Evolutionary conservation across 352 stramenopile genomes (phyloP).

Genomic region (Phytopythium cucurbitacearum): DNA sequence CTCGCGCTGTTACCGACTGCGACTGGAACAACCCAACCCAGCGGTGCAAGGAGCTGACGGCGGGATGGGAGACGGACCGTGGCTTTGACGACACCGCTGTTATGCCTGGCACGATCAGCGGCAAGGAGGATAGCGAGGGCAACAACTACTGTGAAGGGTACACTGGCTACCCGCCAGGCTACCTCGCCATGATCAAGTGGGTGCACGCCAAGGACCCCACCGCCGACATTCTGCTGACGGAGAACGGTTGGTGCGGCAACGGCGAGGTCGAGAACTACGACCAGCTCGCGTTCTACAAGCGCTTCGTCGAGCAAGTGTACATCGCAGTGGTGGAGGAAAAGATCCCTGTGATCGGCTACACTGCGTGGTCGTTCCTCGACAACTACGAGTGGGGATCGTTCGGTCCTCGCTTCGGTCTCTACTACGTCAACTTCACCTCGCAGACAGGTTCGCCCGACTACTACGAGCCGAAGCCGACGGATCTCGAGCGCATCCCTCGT

Average conservation of each 20-base stretch:
- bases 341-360: slow-evolving; percentile 72
- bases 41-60: slow-evolving; percentile 24
- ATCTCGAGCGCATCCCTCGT: slow-evolving; percentile 17
- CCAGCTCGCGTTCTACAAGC: slow-evolving; percentile 12
- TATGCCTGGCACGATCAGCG: slow-evolving; percentile 48
- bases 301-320: slow-evolving; percentile 23
- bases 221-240: slow-evolving; percentile 53
- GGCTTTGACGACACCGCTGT: slow-evolving; percentile 35
- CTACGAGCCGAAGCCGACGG: slow-evolving; percentile 11
- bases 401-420: slow-evolving; percentile 29
- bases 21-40: slow-evolving; percentile 21
- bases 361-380: slow-evolving; percentile 89
- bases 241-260: slow-evolving; percentile 65
- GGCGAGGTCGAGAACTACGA: slow-evolving; percentile 42
- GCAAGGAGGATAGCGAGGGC: slow-evolving; percentile 15
- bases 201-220: slow-evolving; percentile 45
- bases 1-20: slow-evolving; percentile 48
- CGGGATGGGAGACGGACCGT: slow-evolving; percentile 37
- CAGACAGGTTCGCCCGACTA: slow-evolving; percentile 24
- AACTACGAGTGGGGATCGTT: slow-evolving; percentile 91
- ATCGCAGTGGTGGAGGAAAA: slow-evolving; percentile 24
- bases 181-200: slow-evolving; percentile 64
- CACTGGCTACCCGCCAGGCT: slow-evolving; percentile 41
- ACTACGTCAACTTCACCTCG: slow-evolving; percentile 30
- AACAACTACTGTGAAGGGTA: slow-evolving; percentile 36